These are phyloP conservation scores for Pseudofabraea citricarpa DNA, from an alignment of 2,329 filamentous ascomycete genomes.

Conservation along the genomic window DNA sequence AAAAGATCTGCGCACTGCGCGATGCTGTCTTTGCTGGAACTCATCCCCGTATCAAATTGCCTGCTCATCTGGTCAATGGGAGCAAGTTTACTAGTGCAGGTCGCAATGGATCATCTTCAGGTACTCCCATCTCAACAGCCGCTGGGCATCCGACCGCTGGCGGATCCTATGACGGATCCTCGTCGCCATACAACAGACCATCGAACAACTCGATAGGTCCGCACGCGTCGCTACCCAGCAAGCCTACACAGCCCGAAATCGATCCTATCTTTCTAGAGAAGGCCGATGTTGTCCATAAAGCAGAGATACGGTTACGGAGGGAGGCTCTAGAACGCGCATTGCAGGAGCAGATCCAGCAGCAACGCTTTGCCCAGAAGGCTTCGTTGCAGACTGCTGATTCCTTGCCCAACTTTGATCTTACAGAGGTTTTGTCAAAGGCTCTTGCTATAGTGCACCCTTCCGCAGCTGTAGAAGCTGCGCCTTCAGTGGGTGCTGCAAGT, in stretches of 20 bases:
- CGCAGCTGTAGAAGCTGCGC: slow-evolving; percentile 52
- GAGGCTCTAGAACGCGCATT: slow-evolving; percentile 74
- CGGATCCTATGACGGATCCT: slow-evolving; percentile 15
- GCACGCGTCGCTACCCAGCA: slow-evolving; percentile 27
- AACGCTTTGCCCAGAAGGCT: slow-evolving; percentile 38
- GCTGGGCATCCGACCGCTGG: slow-evolving; percentile 8
- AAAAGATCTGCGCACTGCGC: slow-evolving; percentile 75
- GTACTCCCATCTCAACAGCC: slow-evolving; percentile 6
- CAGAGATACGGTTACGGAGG: slow-evolving; percentile 75
- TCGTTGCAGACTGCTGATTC: slow-evolving; percentile 41
- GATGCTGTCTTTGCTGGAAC: slow-evolving; percentile 76
- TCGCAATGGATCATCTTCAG: slow-evolving; percentile 4
- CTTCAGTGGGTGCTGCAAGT: slow-evolving; percentile 50
- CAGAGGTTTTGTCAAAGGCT: slow-evolving; percentile 68
- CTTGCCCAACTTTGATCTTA: slow-evolving; percentile 62
- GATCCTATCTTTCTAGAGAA: slow-evolving; percentile 83
- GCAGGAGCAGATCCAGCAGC: slow-evolving; percentile 71
- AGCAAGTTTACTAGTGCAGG: slow-evolving; percentile 8
- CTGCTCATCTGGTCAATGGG: slow-evolving; percentile 35
- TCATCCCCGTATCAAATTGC: slow-evolving; percentile 58
- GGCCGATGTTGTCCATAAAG: slow-evolving; percentile 76
- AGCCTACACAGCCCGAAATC: slow-evolving; percentile 59
- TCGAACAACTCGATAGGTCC: slow-evolving; percentile 20
- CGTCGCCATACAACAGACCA: slow-evolving; percentile 18
- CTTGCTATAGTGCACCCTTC: slow-evolving; percentile 65